phyloP scores from a whole-genome alignment of 2,329 filamentous ascomycete genomes.

The Xylariaceae sp. region DNA sequence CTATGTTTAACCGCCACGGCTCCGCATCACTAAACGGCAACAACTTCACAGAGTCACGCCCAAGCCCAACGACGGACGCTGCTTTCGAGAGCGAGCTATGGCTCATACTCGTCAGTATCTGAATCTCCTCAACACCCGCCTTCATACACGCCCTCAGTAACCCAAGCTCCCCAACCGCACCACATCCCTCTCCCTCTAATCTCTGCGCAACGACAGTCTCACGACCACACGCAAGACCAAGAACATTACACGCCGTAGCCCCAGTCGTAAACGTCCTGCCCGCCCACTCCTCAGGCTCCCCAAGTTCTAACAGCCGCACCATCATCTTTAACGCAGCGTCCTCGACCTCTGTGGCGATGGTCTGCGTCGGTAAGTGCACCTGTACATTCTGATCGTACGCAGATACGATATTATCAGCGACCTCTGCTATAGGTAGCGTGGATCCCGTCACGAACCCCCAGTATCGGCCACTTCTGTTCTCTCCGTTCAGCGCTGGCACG shows the following conservation, averaged over 20 bases:
- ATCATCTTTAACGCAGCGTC: slow-evolving; percentile 67
- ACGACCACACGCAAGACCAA: slow-evolving; percentile 64
- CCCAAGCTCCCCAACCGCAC: slow-evolving; percentile 64
- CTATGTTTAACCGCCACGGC: slow-evolving; percentile 68
- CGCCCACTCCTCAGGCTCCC: slow-evolving; percentile 56
- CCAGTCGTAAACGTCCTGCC: slow-evolving; percentile 55
- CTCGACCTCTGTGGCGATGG: slow-evolving; percentile 72
- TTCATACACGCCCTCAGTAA: slow-evolving; percentile 61
- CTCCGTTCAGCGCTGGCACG: slow-evolving; percentile 60
- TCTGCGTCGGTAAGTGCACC: slow-evolving; percentile 75
- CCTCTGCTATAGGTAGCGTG: slow-evolving; percentile 69
- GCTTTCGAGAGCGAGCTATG: slow-evolving; percentile 86
- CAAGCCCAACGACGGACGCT: slow-evolving; percentile 76
- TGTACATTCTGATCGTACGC: slow-evolving; percentile 78
- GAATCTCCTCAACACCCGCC: slow-evolving; percentile 63
- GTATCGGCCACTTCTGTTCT: slow-evolving; percentile 64
- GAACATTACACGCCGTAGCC: slow-evolving; percentile 74
- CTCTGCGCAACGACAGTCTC: slow-evolving; percentile 55
- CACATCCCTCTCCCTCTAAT: slow-evolving; percentile 25
- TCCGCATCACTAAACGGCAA: slow-evolving; percentile 48
- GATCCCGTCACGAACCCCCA: slow-evolving; percentile 90
- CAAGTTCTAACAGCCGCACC: slow-evolving; percentile 60
- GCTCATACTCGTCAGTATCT: slow-evolving; percentile 74
- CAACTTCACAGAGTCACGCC: slow-evolving; percentile 62
- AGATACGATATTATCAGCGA: slow-evolving; percentile 81